Base-by-base conservation (phyloP, 2,329 filamentous ascomycete genomes). In the Monosporascus cannonballus region DNA sequence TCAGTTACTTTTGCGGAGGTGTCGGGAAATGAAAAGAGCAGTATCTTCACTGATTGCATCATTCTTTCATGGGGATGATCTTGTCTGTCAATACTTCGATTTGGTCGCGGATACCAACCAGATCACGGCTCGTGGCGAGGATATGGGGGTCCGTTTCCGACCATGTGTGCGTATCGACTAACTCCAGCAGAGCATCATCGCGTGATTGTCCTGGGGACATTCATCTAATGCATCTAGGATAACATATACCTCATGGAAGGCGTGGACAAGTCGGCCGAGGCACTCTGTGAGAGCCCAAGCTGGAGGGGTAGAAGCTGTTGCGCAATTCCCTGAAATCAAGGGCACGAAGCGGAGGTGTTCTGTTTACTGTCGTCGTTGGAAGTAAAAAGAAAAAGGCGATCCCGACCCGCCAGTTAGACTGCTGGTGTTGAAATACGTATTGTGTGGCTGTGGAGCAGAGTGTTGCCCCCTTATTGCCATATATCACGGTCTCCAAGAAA, bases 371-470 rank as follows among this genome's bases (percentile, higher is more conserved):
- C 27, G 42, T 73, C 69, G 44, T 66, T 68, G 55, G 72, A 73
- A 3, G 68, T 65, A 48, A 74, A 74, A 59, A 74, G 57, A 74
- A 74, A 54, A 68, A 72, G 1, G 62, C 67, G 14, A 73, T 48
- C 0, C 62, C 68, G 11, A 64, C 59, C 6, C 50, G 45, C 7
- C 58, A 54, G 20, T 60, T 61, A 14, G 55, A 61, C 15, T 45
- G 53, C 6, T 50, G 57, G 48, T 61, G 54, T 11, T 57, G 54
- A 20, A 55, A 56, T 1, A 62, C 47, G 42, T 66, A 52, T 41
- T 70, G 67, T 44, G 73, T 68, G 8, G 65, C 60, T 1, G 69
- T 72, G 8, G 64, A 71, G 45, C 48, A n/a, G n/a, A n/a, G n/a
- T n/a, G n/a, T n/a, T n/a, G n/a, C n/a, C n/a, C n/a, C n/a, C n/a